These are phyloP conservation scores for Aspergillus cavernicola DNA, from an alignment of 495 filamentous ascomycete genomes.

Conservation along the genomic window DNA sequence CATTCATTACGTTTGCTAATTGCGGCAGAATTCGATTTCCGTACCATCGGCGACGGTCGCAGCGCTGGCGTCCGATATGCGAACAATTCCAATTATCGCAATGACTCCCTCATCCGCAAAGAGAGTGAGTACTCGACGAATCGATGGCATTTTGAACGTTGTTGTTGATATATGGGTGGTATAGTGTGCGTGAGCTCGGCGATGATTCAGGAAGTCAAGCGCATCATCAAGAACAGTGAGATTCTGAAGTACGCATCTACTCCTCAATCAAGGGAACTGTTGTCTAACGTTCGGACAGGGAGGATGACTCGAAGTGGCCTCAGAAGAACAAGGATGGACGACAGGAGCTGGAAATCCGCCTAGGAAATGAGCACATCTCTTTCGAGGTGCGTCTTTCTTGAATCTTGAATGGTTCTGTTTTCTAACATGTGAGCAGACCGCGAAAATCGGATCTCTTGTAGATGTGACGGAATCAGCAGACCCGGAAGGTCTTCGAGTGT, in stretches of 20 bases:
- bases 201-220: constrained; percentile 91
- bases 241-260: constrained; percentile 77
- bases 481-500: constrained; percentile 95
- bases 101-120: constrained; percentile 98
- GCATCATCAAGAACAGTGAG: constrained; percentile 96
- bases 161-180: constrained; percentile 21
- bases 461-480: constrained; percentile 96
- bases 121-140: constrained; percentile 68
- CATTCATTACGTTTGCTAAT: constrained; percentile 25
- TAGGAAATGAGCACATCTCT: constrained; percentile 95
- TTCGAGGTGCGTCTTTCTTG: constrained; percentile 69
- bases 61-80: constrained; percentile 95
- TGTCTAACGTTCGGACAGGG: constrained; percentile 48
- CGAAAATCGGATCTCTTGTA: constrained; percentile 95
- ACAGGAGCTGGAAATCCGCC: constrained; percentile 91
- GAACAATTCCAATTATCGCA: constrained; percentile 99
- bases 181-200: constrained; percentile 93
- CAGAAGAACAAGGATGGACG: constrained; percentile 99
- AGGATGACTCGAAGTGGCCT: constrained; percentile 99
- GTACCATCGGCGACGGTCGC: constrained; percentile 87
- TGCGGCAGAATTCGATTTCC: constrained; percentile 87
- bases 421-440: constrained; percentile 60
- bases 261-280: neutral
- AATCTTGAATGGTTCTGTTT: neutral
- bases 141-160: neutral